Base-by-base conservation (phyloP, 176 grass and related monocot genomes). In the Elymus sibiricus region DNA sequence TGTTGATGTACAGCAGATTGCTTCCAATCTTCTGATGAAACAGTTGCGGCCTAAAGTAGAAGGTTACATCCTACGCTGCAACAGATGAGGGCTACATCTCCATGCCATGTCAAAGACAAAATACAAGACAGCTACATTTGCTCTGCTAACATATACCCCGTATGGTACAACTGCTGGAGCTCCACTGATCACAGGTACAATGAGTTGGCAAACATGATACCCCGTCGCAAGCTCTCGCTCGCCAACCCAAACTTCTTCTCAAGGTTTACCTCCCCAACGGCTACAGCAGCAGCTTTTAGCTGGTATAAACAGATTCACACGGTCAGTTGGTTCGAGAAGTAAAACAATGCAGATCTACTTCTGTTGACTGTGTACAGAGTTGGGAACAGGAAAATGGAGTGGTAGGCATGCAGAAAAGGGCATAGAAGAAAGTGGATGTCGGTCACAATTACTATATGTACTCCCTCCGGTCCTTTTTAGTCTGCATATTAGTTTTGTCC, bases 151-250 rank as follows among this genome's bases (percentile, higher is more conserved):
- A 71, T 40, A 24, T 24, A 19, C 49, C 16, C 49, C 5, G 2
- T 53, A 67, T 42, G 37, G 21, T 35, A 86, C 73, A 83, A 34
- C 19, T 47, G 22, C 14, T 86, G 63, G 11, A 75, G 21, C 26
- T 64, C 32, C 76, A 24, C 28, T 35, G 53, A 81, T 94, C 76
- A 95, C 90, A 95, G 86, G 85, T 98, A 98, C 39, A 98, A 87
- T 3, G 96, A 98, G 70, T 95, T 98, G 39, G 96, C 90, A 76
- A 98, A 95, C 96, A 98, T 98, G 77, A 98, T 98, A 40, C 96
- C 96, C 84, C 96, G 79, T 39, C 91, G 86, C 29, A 98, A 88
- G 74, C 91, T 94, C 10, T 95, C 91, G 53, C 93, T 95, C 19
- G 89, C 92, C 21, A 62, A 84, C 79, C 74, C 84, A 84, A 98